A percentile compares a stretch with the other conserved stretches of the same genome.
These are phyloP conservation scores for Kluyveromyces sp. DNA, from an alignment of 1,139 yeast species.

Conservation along the genomic window DNA sequence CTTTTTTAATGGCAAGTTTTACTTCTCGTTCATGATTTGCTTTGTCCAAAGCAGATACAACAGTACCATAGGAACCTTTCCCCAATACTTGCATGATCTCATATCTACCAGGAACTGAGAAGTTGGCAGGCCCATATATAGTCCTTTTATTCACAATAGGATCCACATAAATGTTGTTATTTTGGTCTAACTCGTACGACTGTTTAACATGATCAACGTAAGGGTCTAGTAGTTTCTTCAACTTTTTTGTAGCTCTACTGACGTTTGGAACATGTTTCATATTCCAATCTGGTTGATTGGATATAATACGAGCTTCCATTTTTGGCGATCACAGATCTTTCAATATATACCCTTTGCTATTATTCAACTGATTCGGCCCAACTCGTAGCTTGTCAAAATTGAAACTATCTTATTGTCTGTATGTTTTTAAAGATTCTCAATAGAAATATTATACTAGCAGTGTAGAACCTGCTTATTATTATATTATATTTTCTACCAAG, in stretches of 20 bases:
- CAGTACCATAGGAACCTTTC: slow-evolving; percentile 85
- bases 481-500: too few relatives aligned
- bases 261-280: not conserved
- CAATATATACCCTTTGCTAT: too few relatives aligned
- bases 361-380: too few relatives aligned
- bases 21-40: slow-evolving; percentile 23
- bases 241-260: slow-evolving; percentile 6
- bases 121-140: slow-evolving; percentile 41
- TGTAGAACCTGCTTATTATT: too few relatives aligned
- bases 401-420: too few relatives aligned
- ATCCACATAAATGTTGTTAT: slow-evolving; percentile 2
- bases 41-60: slow-evolving; percentile 69
- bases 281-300: slow-evolving; percentile 1
- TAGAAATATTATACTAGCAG: too few relatives aligned
- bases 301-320: slow-evolving; percentile 1
- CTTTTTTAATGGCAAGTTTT: slow-evolving; percentile 68
- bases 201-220: slow-evolving; percentile 7
- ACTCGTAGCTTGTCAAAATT: too few relatives aligned
- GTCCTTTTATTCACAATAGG: slow-evolving; percentile 12
- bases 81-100: slow-evolving; percentile 61
- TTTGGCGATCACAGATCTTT: not conserved
- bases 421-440: too few relatives aligned
- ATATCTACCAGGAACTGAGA: slow-evolving; percentile 61
- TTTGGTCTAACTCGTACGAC: slow-evolving; percentile 5
- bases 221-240: slow-evolving; percentile 8